Conservation (phyloP, 208 protist species). For the Trichomonas vaginalis region DNA sequence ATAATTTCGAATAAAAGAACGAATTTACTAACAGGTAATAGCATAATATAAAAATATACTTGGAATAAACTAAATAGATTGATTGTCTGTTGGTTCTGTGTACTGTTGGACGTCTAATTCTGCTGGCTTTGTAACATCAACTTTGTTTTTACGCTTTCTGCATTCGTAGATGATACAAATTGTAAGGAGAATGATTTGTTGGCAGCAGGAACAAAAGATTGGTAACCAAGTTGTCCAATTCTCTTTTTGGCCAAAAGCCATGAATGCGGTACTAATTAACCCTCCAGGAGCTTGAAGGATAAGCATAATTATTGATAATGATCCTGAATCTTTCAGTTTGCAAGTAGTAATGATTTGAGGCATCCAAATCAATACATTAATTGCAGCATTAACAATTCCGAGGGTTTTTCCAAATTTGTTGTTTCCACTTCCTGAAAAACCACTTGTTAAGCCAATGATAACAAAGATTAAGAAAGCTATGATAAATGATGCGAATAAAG, state of each 20-base stretch:
- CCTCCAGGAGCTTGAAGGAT: background rate
- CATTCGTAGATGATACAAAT: background rate
- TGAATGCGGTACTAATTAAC: background rate
- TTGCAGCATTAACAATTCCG: background rate
- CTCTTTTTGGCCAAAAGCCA: background rate
- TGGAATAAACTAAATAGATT: too few species aligned
- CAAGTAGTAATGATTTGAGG: background rate
- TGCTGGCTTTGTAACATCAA: too few species aligned
- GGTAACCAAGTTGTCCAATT: background rate
- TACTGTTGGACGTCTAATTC: too few species aligned
- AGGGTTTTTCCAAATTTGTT: background rate
- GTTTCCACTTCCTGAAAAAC: background rate
- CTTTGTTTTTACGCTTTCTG: background rate
- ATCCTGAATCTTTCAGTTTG: background rate
- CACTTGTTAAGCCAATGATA: background rate
- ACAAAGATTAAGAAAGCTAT: background rate
- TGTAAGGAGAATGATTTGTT: background rate
- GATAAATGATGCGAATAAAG: background rate
- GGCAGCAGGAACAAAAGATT: background rate
- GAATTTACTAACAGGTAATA: too few species aligned
- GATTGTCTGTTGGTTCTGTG: too few species aligned
- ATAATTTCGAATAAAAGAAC: too few species aligned
- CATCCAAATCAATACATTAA: background rate
- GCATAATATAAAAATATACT: too few species aligned
- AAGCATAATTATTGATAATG: background rate